Evolutionary conservation across 768 basidiomycete genomes (phyloP), one percentile per base, ranked within the genome.

Genomic region (Macrolepiota dolichaula): DNA sequence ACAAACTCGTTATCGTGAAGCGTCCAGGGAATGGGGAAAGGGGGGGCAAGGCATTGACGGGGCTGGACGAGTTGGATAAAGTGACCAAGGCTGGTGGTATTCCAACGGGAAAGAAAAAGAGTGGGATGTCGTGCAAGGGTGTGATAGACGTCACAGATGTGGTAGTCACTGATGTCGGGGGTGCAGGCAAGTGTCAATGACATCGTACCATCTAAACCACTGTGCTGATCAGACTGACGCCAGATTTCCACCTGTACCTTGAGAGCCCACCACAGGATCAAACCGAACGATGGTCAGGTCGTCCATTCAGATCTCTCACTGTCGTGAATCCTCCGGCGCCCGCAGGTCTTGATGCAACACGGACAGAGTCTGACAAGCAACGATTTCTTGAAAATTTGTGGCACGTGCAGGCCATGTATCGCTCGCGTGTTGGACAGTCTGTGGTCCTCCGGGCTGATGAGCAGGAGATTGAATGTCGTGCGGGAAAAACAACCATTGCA

Each of bases 1-100:
- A 99, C 74, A 93, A 93, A 68, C 77, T 99, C 22, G 81, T 98
- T 71, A 86, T 99, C 62, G 91, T 88, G 51, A 98, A 98, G 75
- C 83, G 97, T 27, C 91, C 83, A 46, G 85, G 77, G 35, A 89
- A 80, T 68, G 88, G 85, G 44, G 92, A 90, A 71, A 94, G 84
- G 74, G 81, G 83, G 46, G 94, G 90, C 3, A 83, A 85, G 51
- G 72, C 81, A 10, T 72, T 94, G 51, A 79, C 90, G 3, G 93
- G 94, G 0, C 74, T 96, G 57, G 90, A 94, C 65, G 87, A 90
- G 25, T 74, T 91, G 13, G 92, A 94, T 51, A 91, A 84, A 69
- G 70, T 90, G 35, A 84, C 84, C 1, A 89, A 87, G 66, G 76
- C 79, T 1, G 82, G 87, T 50, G 80, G 84, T 2, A 75, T 89